Evolutionary conservation across 768 basidiomycete genomes (phyloP), one percentile per base, ranked within the genome.

Genomic region (Neoboletus magnificus): DNA sequence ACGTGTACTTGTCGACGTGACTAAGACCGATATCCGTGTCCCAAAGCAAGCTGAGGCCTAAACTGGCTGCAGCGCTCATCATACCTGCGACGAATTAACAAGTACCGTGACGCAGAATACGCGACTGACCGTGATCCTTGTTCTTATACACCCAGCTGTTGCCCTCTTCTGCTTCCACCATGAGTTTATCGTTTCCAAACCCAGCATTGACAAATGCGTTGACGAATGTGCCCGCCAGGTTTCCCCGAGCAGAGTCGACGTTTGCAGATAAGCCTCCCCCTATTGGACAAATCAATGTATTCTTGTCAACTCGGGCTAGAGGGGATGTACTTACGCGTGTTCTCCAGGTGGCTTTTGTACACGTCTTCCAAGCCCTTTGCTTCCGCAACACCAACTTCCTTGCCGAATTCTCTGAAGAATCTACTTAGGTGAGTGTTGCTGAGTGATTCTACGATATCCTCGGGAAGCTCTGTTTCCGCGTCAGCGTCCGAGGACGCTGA

Each of bases 81-180:
- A 98, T 98, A 50, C 91, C 91, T 92, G 58, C 1, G 29, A 27
- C 20, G 33, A 35, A 27, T 69, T 5, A 61, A 41, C 6, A 39
- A 22, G 49, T 2, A n/a, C 16, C 32, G 58, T 5, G 22, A 22
- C 25, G 41, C 16, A 11, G 37, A 48, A 35, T n/a, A 40, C 29
- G 16, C 45, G 15, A 67, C 79, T 22, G 55, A 87, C 95, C 97
- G 59, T 97, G 93, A 50, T 98, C 96, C 75, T 98, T 98, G 79
- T 98, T 98, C 82, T 98, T 98, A 80, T 98, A 99, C 55, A 99
- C 93, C 94, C 94, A 99, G 64, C 93, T 95, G 72, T 85, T 91
- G 15, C 97, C 96, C 66, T 97, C 95, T 56, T 93, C 91, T 1
- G 94, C 96, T 67, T 87, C 89, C 6, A 95, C 93, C 92, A 99